phyloP scores from a whole-genome alignment of 2,329 filamentous ascomycete species.

The Phialocephala subalpina region DNA sequence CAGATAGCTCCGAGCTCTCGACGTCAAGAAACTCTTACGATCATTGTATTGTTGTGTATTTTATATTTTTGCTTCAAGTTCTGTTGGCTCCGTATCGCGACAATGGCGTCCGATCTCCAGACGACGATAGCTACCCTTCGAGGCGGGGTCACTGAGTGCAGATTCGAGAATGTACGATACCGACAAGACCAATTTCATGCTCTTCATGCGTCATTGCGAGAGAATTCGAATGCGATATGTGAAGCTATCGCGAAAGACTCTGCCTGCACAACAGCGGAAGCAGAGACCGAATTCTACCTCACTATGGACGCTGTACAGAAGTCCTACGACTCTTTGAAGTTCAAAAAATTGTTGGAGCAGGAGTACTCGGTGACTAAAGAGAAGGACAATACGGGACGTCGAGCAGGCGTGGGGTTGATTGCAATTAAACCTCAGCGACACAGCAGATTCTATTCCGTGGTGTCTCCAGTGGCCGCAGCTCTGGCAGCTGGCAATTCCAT shows the following conservation, averaged over 20 bases:
- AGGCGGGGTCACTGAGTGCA: constrained; percentile 51
- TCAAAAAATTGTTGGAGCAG: constrained; percentile 46
- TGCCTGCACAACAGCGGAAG: constrained; percentile 46
- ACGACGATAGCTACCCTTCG: constrained; percentile 40
- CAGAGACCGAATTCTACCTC: constrained; percentile 51
- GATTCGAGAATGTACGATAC: constrained; percentile 54
- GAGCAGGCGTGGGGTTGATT: constrained; percentile 50
- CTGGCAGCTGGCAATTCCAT: constrained; percentile 60
- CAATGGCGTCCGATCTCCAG: constrained; percentile 11
- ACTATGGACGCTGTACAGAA: constrained; percentile 49
- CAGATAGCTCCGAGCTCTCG: background rate
- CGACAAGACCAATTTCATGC: constrained; percentile 54
- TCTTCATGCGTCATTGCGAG: constrained; percentile 49
- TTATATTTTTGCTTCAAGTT: background rate
- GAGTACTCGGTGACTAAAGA: constrained; percentile 53
- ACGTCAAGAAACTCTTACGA: background rate
- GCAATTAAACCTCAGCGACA: constrained; percentile 57
- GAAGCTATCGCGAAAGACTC: constrained; percentile 52
- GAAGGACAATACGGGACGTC: constrained; percentile 46
- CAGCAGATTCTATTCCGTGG: constrained; percentile 55
- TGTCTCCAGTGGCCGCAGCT: constrained; percentile 54
- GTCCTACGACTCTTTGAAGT: constrained; percentile 50
- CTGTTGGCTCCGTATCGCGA: background rate
- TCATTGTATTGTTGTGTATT: background rate
- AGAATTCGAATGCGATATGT: constrained; percentile 46